A percentile compares a stretch with the other conserved stretches of the same genome.
phyloP scores from a whole-genome alignment of 441 rosid genomes.

The Pelargonium australe region DNA sequence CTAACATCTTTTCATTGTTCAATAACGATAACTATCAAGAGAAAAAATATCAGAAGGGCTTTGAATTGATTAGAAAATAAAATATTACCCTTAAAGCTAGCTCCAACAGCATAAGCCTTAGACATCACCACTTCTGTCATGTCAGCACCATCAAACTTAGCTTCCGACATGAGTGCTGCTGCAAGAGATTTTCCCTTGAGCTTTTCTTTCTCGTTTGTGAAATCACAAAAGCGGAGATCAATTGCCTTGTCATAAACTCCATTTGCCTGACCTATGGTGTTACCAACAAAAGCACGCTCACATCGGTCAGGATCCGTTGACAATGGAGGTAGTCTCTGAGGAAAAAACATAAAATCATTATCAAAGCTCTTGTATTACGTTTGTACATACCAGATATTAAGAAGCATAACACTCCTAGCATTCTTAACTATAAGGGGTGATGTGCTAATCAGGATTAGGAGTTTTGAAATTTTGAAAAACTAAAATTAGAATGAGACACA shows the following conservation, averaged over 20 bases:
- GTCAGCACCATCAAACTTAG: constrained; percentile 94
- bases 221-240: constrained; percentile 83
- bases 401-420: no score
- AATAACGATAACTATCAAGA: no score
- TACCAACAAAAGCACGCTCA: constrained; percentile 77
- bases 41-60: no score
- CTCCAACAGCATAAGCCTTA: constrained; percentile 89
- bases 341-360: constrained; percentile 9
- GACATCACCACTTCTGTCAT: constrained; percentile 96
- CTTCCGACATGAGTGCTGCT: constrained; percentile 85
- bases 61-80: no score
- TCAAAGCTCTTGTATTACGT: neutral
- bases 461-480: no score
- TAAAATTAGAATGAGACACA: no score
- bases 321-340: constrained; percentile 84
- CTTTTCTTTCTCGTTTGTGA: constrained; percentile 68
- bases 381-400: no score
- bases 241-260: constrained; percentile 93
- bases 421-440: no score
- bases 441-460: no score
- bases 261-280: constrained; percentile 91
- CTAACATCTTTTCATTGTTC: no score
- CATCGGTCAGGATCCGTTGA: constrained; percentile 80
- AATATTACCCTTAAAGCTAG: constrained; percentile 45
- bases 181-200: constrained; percentile 89